These are phyloP conservation scores for Sabuloglossum arenarium DNA, from an alignment of 495 filamentous ascomycete genomes.

Conservation along the genomic window DNA sequence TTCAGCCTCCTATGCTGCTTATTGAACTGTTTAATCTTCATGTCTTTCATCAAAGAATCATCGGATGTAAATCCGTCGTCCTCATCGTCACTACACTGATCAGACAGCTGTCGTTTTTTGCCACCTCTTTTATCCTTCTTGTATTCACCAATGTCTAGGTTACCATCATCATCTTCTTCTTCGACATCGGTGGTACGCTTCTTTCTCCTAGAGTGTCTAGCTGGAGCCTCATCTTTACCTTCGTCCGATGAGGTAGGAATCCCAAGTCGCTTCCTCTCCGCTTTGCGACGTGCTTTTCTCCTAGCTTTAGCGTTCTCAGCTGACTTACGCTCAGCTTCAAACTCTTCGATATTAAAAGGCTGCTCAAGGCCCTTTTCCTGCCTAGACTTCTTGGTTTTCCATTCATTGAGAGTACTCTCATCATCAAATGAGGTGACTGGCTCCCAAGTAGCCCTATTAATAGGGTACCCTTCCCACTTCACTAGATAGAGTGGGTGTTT, in stretches of 20 bases:
- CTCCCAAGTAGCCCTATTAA: slow-evolving; percentile 43
- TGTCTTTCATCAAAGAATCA: background rate
- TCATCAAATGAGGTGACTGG: slow-evolving; percentile 30
- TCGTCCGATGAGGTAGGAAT: slow-evolving; percentile 5
- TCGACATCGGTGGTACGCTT: background rate
- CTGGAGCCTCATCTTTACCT: background rate
- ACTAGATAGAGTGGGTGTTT: slow-evolving; percentile 33
- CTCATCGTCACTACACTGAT: background rate
- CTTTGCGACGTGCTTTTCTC: slow-evolving; percentile 27
- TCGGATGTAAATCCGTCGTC: background rate
- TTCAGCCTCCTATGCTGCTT: background rate
- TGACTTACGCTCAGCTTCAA: slow-evolving; percentile 15
- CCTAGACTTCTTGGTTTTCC: slow-evolving; percentile 28
- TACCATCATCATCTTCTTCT: background rate
- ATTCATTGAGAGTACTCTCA: slow-evolving; percentile 25
- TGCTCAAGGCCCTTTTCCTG: slow-evolving; percentile 20
- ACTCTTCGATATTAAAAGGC: slow-evolving; percentile 29
- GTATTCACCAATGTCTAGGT: background rate
- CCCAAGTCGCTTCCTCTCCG: slow-evolving; percentile 21
- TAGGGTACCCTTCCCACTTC: slow-evolving; percentile 41
- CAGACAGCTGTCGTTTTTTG: background rate
- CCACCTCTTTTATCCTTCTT: background rate
- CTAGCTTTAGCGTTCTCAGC: slow-evolving; percentile 14
- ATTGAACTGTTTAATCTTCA: background rate
- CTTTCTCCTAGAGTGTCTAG: background rate